Base-by-base conservation (phyloP, 306 rosid genomes). In the Trifolium dubium region DNA sequence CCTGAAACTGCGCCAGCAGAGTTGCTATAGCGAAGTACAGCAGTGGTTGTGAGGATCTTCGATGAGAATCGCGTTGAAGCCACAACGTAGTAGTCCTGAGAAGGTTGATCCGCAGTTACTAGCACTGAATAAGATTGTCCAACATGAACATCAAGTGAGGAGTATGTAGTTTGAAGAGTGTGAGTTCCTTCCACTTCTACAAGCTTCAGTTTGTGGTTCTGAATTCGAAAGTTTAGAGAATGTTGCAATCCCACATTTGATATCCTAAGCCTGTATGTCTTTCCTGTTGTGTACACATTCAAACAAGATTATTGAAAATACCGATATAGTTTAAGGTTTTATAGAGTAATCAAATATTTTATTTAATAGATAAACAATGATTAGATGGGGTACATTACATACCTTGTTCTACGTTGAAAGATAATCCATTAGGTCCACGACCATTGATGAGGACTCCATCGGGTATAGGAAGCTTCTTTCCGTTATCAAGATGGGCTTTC, bases 181-280 rank as follows among this genome's bases (percentile, higher is more conserved):
- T 94, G 98, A 23, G 96, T 91, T 78, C 98, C 98, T 82, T 94
- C 98, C 68, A 94, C 98, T 77, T 94, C 99, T 2, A 89, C 97
- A 67, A 91, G 72, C 88, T 86, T 94, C 96, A 94, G 0, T 60
- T 73, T 88, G 84, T 94, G 99, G 69, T 86, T 79, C 78, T 89
- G 95, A 47, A 94, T 94, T 10, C 99, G 83, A 56, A 94, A 94
- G 86, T 94, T 94, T 49, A 94, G 95, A 6, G 99, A 91, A 67
- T 85, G 79, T 78, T 94, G 90, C 69, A 94, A 47, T 64, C 99
- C 99, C 73, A 94, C 92, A 23, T 94, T 94, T 58, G 99, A 94
- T 55, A 94, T 92, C 83, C 99, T 85, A 29, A 94, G 95, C 84
- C 97, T 83, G 83, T 94, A 94, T 5, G 96, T 91, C 87, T 94